A percentile compares a stretch with the other conserved stretches of the same genome.
Conservation (phyloP, 441 rosid species). For the Raphanus hybrid region DNA sequence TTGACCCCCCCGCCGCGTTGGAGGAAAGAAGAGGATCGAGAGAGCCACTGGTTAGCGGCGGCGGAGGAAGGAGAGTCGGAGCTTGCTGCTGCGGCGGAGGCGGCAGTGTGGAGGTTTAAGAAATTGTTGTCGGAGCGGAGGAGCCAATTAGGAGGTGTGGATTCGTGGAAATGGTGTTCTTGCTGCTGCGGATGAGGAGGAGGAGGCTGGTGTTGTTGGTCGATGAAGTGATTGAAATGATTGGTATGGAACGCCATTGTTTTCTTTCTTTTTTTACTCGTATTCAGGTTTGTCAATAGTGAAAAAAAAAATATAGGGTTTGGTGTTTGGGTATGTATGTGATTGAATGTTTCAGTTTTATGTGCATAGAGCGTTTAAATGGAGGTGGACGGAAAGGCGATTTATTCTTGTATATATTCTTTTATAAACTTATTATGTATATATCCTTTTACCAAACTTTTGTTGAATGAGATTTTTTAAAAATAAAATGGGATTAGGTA, state of each 20-base stretch:
- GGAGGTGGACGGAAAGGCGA: constrained; percentile 18
- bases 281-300: neutral
- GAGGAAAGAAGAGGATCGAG: constrained; percentile 61
- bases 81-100: constrained; percentile 36
- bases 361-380: constrained; percentile 6
- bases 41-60: constrained; percentile 58
- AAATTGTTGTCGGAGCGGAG: constrained; percentile 71
- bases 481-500: constrained; percentile 1
- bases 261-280: neutral
- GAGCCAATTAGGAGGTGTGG: constrained; percentile 68
- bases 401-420: neutral
- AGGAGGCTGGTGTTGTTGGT: constrained; percentile 51
- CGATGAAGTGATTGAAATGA: constrained; percentile 68
- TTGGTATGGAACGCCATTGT: constrained; percentile 79
- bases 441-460: neutral
- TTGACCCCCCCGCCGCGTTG: constrained; percentile 52
- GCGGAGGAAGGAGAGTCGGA: constrained; percentile 49
- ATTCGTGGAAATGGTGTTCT: constrained; percentile 50
- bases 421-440: neutral
- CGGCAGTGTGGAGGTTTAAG: constrained; percentile 65
- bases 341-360: constrained; percentile 33
- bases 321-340: constrained; percentile 12
- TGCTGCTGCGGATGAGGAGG: constrained; percentile 48
- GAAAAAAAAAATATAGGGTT: constrained; percentile 1
- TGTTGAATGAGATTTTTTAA: neutral